Evolutionary conservation across 805 yeast species (phyloP).

Genomic region (Lipomyces yamadae): DNA sequence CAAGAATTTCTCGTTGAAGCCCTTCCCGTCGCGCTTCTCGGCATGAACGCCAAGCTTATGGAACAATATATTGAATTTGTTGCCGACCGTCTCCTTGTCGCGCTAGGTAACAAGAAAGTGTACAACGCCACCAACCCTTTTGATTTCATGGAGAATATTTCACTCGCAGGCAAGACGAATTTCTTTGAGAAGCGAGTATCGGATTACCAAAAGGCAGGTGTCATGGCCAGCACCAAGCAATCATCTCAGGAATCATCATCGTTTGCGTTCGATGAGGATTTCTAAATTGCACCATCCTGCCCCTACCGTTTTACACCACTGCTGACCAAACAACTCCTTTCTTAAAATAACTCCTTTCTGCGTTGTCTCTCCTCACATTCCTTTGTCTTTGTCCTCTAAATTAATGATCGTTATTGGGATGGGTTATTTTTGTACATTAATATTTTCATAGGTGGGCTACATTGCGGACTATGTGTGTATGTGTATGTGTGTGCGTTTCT

Average conservation of each 20-base stretch:
- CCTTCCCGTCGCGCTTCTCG: slow-evolving; percentile 87
- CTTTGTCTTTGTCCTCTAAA: neutral
- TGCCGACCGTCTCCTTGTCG: slow-evolving; percentile 91
- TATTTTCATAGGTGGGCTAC: neutral
- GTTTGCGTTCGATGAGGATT: slow-evolving; percentile 92
- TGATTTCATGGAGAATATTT: slow-evolving; percentile 98
- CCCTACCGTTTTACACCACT: no score
- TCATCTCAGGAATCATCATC: slow-evolving; percentile 50
- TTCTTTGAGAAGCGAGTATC: slow-evolving; percentile 98
- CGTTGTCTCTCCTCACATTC: slow-evolving; percentile 1
- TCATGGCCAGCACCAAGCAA: slow-evolving; percentile 67
- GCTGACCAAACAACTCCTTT: neutral
- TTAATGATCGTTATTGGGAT: neutral
- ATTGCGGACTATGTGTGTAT: neutral
- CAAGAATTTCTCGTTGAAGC: slow-evolving; percentile 95
- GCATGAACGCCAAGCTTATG: slow-evolving; percentile 94
- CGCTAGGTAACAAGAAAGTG: slow-evolving; percentile 88
- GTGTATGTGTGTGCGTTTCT: neutral
- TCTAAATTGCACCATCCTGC: slow-evolving; percentile 52
- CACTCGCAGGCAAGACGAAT: slow-evolving; percentile 97
- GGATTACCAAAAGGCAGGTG: slow-evolving; percentile 99
- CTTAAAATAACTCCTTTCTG: neutral
- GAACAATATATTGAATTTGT: slow-evolving; percentile 97
- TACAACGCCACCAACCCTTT: slow-evolving; percentile 92
- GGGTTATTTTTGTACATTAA: neutral